Evolutionary conservation across 306 rosid species (phyloP), one percentile per base, ranked within the genome.

Genomic region (Pterocarpus santalinus): DNA sequence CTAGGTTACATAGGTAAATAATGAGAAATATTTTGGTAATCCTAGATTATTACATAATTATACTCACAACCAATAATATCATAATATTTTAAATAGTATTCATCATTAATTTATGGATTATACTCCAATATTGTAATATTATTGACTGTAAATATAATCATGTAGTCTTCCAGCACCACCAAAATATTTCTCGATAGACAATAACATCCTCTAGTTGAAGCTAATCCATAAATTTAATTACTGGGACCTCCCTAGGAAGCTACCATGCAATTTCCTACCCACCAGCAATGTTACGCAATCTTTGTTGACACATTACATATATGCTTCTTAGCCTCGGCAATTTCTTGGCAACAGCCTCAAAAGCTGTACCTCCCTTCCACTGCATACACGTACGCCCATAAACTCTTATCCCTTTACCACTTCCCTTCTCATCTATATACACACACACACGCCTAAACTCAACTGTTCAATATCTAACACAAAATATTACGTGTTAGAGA

Each of bases 191-290:
- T 22, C 28, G 28, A 22, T 22, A 22, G 28, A 22, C 28, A 22
- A 22, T 22, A 46, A 3, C 63, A 17, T n/a, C 6, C 8, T 55
- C 3, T 22, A 57, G 32, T 8, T 0, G 13, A 57, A 7, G 33
- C 11, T 7, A 57, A 57, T 43, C 35, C 53, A 41, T 41, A 35
- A 12, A 38, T 36, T 38, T 22, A 22, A 5, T 16, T 69, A 38
- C 51, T 71, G 69, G 64, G 64, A 69, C 57, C 78, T 80, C 39
- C 33, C 9, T 11, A 39, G 78, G 89, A 88, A 88, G 30, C 43
- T 83, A 15, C 89, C 76, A 68, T 55, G 91, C 86, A 88, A 2
- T 55, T 88, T 85, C 91, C 87, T 52, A 11, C 9, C 22, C 76
- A 53, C 64, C 46, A 32, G 13, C 2, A 11, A 41, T 2, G 30